Conservation (phyloP, 1,284 basidiomycete genomes). For the Fomitopsis schrenkii region DNA sequence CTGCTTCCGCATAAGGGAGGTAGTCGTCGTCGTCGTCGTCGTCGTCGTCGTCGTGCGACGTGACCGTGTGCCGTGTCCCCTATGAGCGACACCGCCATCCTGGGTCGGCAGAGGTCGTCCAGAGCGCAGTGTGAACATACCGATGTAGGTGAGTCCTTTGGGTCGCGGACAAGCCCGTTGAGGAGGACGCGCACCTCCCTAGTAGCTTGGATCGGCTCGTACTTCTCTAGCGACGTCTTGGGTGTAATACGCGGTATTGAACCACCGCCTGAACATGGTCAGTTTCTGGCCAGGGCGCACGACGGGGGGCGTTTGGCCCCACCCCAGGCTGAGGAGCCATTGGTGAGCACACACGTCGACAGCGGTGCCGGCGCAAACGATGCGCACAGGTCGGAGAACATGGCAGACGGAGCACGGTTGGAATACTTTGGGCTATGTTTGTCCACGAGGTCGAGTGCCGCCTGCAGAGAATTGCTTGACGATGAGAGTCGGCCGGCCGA, state of each 20-base stretch:
- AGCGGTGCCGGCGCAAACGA: too few species aligned
- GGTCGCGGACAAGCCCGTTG: slow-evolving; percentile 11
- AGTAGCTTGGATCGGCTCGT: slow-evolving; percentile 19
- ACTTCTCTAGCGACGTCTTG: slow-evolving; percentile 17
- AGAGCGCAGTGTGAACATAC: background rate
- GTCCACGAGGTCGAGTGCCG: slow-evolving; percentile 35
- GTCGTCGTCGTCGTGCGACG: too few species aligned
- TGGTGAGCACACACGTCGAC: background rate
- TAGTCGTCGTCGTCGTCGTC: slow-evolving; percentile 10
- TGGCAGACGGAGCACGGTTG: slow-evolving; percentile 23
- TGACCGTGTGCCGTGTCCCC: slow-evolving; percentile 12
- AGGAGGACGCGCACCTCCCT: slow-evolving; percentile 24
- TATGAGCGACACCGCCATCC: slow-evolving; percentile 6
- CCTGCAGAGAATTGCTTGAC: slow-evolving; percentile 32
- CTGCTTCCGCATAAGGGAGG: slow-evolving; percentile 11
- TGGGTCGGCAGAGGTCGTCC: slow-evolving; percentile 7
- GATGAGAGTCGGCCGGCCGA: slow-evolving; percentile 32
- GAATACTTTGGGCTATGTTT: slow-evolving; percentile 37
- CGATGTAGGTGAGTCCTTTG: background rate
- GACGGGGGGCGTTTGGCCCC: background rate
- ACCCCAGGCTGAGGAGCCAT: background rate
- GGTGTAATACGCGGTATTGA: slow-evolving; percentile 25
- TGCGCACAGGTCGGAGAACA: background rate
- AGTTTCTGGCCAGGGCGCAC: too few species aligned
- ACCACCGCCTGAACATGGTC: slow-evolving; percentile 22